Base-by-base conservation (phyloP, 768 basidiomycete genomes). In the Ramaria sp. region DNA sequence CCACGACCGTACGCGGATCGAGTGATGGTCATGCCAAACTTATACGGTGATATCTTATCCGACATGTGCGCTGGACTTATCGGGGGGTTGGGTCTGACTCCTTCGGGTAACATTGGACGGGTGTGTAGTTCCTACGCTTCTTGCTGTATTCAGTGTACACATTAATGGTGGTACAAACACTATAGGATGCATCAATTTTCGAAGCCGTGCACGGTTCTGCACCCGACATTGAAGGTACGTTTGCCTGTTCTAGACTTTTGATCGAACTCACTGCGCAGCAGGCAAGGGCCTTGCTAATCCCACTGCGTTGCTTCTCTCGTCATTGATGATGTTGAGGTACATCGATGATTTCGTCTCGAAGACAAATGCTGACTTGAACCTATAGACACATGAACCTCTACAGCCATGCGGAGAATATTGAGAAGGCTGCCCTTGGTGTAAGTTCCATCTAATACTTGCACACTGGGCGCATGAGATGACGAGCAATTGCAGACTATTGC, bases 11-110 rank as follows among this genome's bases (percentile, higher is more conserved):
- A 84, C 75, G 79, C 90, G 38, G 93, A 96, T 73, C 86, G 92
- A 51, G 95, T 99, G 61, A 98, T 99, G 95, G 96, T 99, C 63
- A 98, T 98, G 94, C 96, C 96, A 54, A 99, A 99, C 77, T 75
- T 99, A 60, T 94, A 91, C 65, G 91, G 88, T 67, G 93, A 93
- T 70, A 96, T 96, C 67, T 75, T 96, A 61, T 96, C 93, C 49
- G 94, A 99, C 70, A 93, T 99, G 88, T 95, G 92, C 63, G 96
- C 96, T 59, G 96, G 96, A 59, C 79, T 99, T 64, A 98, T 99
- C 71, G 96, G 96, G 60, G 96, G 96, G 61, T 78, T 99, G 61
- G 96, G 96, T 62, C 78, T 98, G 63, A 98, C 95, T 0, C 95
- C 95, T 31, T 97, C 95, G 51, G 94, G 94, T 27, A 97, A 97